These are phyloP conservation scores for Zalerion maritima DNA, from an alignment of 495 filamentous ascomycete genomes.

Conservation along the genomic window DNA sequence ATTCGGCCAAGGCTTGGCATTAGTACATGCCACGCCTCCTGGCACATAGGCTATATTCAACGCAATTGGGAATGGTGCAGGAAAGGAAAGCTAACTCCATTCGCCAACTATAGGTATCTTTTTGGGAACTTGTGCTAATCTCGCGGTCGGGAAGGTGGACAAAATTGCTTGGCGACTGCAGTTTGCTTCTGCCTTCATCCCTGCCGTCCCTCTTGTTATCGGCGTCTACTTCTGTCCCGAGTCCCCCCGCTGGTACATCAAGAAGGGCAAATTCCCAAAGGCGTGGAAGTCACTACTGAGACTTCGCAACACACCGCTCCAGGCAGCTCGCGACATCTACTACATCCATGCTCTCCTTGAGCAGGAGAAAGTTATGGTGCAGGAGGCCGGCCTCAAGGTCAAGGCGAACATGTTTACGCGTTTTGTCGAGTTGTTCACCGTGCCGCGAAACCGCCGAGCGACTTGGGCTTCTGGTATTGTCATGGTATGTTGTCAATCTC, in stretches of 20 bases:
- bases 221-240: constrained; percentile 54
- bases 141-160: constrained; percentile 41
- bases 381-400: constrained; percentile 23
- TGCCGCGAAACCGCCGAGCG: constrained; percentile 52
- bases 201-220: constrained; percentile 48
- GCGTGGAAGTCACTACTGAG: constrained; percentile 46
- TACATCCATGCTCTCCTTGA: constrained; percentile 48
- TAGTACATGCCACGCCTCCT: too few species aligned
- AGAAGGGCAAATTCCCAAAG: constrained; percentile 36
- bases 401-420: constrained; percentile 39
- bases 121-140: constrained; percentile 44
- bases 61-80: too few species aligned
- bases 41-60: too few species aligned
- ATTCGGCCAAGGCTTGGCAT: too few species aligned
- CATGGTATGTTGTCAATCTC: too few species aligned
- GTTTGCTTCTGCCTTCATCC: constrained; percentile 52
- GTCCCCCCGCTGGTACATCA: constrained; percentile 56
- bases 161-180: constrained; percentile 47
- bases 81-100: too few species aligned
- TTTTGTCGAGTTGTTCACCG: constrained; percentile 50
- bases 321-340: constrained; percentile 53
- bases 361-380: constrained; percentile 20
- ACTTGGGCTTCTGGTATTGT: constrained; percentile 46
- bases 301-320: constrained; percentile 44
- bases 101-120: too few species aligned